These are phyloP conservation scores for Eutreptiella sp. DNA, from an alignment of 208 protist genomes.

Conservation along the genomic window DNA sequence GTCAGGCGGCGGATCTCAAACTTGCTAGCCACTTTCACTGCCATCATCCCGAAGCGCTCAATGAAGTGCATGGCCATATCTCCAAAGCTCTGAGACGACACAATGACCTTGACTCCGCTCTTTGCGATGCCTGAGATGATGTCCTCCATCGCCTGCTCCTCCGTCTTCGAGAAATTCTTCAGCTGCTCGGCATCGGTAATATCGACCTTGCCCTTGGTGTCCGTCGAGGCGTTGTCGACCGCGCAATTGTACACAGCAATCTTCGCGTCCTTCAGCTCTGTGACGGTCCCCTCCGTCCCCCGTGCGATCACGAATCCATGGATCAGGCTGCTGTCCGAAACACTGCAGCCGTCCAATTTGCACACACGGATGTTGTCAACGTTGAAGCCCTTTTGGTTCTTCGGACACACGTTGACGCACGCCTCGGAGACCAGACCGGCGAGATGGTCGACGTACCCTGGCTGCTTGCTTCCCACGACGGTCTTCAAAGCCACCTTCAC, in stretches of 20 bases:
- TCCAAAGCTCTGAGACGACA: slow-evolving; percentile 92
- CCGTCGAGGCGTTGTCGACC: slow-evolving; percentile 92
- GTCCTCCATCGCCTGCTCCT: slow-evolving; percentile 95
- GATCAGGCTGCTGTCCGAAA: slow-evolving; percentile 84
- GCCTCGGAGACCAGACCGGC: slow-evolving; percentile 86
- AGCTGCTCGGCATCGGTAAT: slow-evolving; percentile 97
- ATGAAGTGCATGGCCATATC: slow-evolving; percentile 99
- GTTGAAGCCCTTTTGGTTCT: slow-evolving; percentile 92
- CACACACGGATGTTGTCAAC: slow-evolving; percentile 98
- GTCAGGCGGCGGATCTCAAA: slow-evolving; percentile 98
- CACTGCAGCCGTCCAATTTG: slow-evolving; percentile 93
- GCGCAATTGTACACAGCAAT: slow-evolving; percentile 95
- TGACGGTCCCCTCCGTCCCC: slow-evolving; percentile 77
- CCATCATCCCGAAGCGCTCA: slow-evolving; percentile 96
- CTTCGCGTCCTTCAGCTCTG: slow-evolving; percentile 89
- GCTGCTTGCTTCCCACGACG: slow-evolving; percentile 90
- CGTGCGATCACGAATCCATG: slow-evolving; percentile 95
- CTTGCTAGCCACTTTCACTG: slow-evolving; percentile 95
- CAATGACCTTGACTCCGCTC: slow-evolving; percentile 93
- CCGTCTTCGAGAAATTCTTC: slow-evolving; percentile 86
- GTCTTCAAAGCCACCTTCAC: slow-evolving; percentile 64
- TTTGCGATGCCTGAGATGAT: slow-evolving; percentile 92
- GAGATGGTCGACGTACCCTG: slow-evolving; percentile 91
- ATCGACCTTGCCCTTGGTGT: slow-evolving; percentile 96
- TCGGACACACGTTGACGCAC: slow-evolving; percentile 91